phyloP scores from a whole-genome alignment of 2,329 filamentous ascomycete genomes.

The Trichoderma afroharzianum region DNA sequence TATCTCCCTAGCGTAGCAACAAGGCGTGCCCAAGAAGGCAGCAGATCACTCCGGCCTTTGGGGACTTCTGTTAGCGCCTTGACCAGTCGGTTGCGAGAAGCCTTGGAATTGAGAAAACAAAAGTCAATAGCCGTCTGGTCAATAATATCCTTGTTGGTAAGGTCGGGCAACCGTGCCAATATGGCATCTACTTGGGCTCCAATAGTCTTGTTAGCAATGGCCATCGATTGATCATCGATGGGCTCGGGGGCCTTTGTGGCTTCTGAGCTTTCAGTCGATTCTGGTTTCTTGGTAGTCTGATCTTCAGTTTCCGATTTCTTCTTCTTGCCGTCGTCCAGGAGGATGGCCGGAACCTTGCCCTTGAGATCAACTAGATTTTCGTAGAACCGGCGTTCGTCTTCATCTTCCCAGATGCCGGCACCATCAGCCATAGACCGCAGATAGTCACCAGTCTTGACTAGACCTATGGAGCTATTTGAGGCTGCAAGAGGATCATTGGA shows the following conservation, averaged over 20 bases:
- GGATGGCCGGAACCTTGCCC: conserved; percentile 88
- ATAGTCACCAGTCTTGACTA: conserved; percentile 93
- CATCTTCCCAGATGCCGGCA: conserved; percentile 96
- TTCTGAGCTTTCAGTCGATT: conserved; percentile 49
- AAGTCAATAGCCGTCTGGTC: conserved; percentile 95
- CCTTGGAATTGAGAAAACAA: conserved; percentile 97
- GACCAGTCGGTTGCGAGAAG: conserved; percentile 87
- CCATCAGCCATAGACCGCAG: conserved; percentile 85
- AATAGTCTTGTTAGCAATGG: conserved; percentile 96
- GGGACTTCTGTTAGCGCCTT: conserved; percentile 93
- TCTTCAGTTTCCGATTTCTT: conserved; percentile 74
- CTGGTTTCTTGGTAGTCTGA: conserved; percentile 71
- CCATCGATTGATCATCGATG: conserved; percentile 80
- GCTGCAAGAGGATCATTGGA: conserved; percentile 65
- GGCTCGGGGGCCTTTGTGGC: conserved; percentile 50
- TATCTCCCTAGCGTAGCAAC: conserved; percentile 92
- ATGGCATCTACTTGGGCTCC: conserved; percentile 94
- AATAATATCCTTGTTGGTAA: conserved; percentile 86
- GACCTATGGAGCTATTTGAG: conserved; percentile 76
- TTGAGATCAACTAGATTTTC: conserved; percentile 94
- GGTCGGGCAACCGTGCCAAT: conserved; percentile 79
- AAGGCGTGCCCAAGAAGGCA: conserved; percentile 87
- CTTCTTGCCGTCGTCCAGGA: conserved; percentile 92
- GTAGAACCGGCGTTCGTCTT: conserved; percentile 96
- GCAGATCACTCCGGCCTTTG: conserved; percentile 85